These are phyloP conservation scores for Ustilago tritici DNA, from an alignment of 1,284 basidiomycete species.

Conservation along the genomic window DNA sequence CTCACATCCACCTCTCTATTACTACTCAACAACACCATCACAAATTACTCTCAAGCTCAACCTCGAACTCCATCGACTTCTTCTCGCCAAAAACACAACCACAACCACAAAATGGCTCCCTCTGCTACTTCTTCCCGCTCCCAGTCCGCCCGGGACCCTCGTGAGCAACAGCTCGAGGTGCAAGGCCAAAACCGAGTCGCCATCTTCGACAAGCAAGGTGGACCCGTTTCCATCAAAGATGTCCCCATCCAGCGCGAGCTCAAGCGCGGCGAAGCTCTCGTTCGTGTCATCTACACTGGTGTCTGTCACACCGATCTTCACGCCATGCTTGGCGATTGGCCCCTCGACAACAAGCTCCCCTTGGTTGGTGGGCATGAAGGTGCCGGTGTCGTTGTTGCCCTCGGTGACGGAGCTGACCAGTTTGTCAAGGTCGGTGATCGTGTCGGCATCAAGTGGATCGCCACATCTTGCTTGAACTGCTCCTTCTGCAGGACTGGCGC, in stretches of 20 bases:
- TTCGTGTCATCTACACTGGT: conserved; percentile 74
- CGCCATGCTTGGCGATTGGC: conserved; percentile 67
- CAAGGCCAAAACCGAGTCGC: conserved; percentile 50
- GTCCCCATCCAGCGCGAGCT: conserved; percentile 77
- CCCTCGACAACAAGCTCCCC: conserved; percentile 74
- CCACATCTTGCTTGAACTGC: conserved; percentile 78
- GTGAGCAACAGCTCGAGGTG: conserved; percentile 54
- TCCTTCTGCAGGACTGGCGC: conserved; percentile 79
- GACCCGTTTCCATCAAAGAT: conserved; percentile 50
- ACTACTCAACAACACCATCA: not conserved
- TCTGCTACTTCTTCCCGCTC: conserved; percentile 35
- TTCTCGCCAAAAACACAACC: not conserved
- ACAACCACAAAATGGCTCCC: conserved; percentile 38
- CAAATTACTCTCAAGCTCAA: not conserved
- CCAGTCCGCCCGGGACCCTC: conserved; percentile 37
- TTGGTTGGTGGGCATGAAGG: conserved; percentile 88
- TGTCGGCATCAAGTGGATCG: conserved; percentile 81
- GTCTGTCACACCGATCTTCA: conserved; percentile 62
- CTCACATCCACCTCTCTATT: not conserved
- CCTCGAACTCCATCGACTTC: not conserved
- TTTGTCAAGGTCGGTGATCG: conserved; percentile 78
- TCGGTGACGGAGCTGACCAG: conserved; percentile 77
- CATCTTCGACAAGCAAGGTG: conserved; percentile 59
- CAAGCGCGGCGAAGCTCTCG: conserved; percentile 82
- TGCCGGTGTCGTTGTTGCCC: conserved; percentile 77